Conservation (phyloP, 495 filamentous ascomycete species). For the Antarctomyces pellizariae region DNA sequence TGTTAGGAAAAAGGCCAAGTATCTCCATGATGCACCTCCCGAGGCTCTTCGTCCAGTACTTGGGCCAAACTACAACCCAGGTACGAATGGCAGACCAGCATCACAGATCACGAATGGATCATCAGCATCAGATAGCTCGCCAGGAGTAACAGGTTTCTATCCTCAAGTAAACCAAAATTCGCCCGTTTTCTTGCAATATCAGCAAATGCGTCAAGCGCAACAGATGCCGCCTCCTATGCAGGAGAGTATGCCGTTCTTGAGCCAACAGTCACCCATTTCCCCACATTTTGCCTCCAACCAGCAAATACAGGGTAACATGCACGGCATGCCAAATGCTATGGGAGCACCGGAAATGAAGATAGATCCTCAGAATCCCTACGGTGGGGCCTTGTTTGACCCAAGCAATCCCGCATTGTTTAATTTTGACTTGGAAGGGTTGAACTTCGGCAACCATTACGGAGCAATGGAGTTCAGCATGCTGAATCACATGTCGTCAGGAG, state of each 20-base stretch:
- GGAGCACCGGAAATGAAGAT: conserved; percentile 17
- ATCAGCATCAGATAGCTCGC: conserved; percentile 7
- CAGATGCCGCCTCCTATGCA: conserved; percentile 20
- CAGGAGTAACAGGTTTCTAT: conserved; percentile 8
- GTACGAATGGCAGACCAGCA: conserved; percentile 6
- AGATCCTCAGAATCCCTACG: conserved; percentile 21
- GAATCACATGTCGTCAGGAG: conserved; percentile 75
- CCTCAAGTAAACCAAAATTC: conserved; percentile 8
- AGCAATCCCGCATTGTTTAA: conserved; percentile 81
- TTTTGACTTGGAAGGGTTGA: conserved; percentile 78
- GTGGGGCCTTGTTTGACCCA: conserved; percentile 51
- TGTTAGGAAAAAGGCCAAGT: conserved; percentile 96
- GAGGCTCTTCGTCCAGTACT: conserved; percentile 35
- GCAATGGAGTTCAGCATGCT: conserved; percentile 87
- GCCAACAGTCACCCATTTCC: conserved; percentile 44
- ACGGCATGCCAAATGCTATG: conserved; percentile 13
- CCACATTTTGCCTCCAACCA: conserved; percentile 33
- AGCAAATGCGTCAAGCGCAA: conserved; percentile 11
- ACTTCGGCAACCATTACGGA: conserved; percentile 89
- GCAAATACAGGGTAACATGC: conserved; percentile 7
- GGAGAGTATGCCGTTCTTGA: conserved; percentile 27
- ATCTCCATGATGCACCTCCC: conserved; percentile 83
- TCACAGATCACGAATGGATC: conserved; percentile 10
- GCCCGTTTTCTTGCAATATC: conserved; percentile 8
- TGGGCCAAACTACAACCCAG: conserved; percentile 27